Evolutionary conservation across 441 rosid species (phyloP).

Genomic region (Adansonia rubrostipa): DNA sequence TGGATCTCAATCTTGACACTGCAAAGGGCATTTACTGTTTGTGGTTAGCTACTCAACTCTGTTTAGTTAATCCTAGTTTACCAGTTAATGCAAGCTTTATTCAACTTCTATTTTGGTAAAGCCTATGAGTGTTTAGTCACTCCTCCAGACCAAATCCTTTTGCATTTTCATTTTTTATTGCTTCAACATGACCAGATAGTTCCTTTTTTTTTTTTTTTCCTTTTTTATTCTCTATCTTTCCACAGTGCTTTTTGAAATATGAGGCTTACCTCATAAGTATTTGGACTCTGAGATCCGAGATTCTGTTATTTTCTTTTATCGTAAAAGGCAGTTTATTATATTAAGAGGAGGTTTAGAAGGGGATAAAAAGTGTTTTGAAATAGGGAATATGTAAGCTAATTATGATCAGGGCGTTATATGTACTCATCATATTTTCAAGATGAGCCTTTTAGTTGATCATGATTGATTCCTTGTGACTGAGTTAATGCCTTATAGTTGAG

Average conservation of each 20-base stretch:
- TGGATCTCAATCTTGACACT: neutral
- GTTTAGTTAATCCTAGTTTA: neutral
- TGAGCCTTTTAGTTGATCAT: too few relatives aligned
- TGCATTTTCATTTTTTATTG: neutral
- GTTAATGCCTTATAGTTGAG: too few relatives aligned
- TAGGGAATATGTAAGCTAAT: too few relatives aligned
- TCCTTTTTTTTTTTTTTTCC: neutral
- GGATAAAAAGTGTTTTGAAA: too few relatives aligned
- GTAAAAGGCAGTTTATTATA: too few relatives aligned
- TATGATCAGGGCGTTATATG: too few relatives aligned
- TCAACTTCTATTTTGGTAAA: neutral
- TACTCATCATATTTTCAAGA: too few relatives aligned
- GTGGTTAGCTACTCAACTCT: neutral
- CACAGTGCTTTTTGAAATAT: neutral
- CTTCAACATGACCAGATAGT: neutral
- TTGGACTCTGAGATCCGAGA: neutral
- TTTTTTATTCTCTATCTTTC: neutral
- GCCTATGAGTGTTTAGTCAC: neutral
- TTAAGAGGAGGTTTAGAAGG: too few relatives aligned
- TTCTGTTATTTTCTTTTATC: too few relatives aligned
- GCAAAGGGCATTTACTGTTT: neutral
- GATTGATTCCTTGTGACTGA: too few relatives aligned
- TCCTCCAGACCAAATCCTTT: neutral
- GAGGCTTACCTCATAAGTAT: neutral
- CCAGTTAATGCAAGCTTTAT: neutral